phyloP scores from a whole-genome alignment of 1,284 basidiomycete species.

The Boletus sp. region DNA sequence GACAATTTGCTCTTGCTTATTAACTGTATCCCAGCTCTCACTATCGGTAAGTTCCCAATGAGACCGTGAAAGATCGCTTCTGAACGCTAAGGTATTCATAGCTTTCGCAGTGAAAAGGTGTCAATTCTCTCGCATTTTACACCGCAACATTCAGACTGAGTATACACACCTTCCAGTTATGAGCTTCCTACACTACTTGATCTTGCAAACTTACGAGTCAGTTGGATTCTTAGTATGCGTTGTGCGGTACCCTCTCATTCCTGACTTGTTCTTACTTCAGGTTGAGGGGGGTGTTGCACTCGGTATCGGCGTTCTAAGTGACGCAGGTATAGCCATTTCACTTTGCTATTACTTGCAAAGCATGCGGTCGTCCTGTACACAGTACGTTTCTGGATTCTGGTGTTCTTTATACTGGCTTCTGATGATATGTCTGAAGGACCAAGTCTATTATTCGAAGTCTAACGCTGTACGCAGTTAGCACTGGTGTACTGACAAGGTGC shows the following conservation, averaged over 20 bases:
- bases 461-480: conserved; percentile 46
- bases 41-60: conserved; percentile 15
- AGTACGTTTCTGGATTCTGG: conserved; percentile 14
- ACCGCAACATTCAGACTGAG: conserved; percentile 21
- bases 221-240: background rate
- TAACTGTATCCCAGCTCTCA: conserved; percentile 10
- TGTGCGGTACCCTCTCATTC: background rate
- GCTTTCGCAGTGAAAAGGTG: conserved; percentile 48
- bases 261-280: conserved; percentile 24
- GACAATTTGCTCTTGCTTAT: background rate
- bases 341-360: conserved; percentile 51
- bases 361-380: conserved; percentile 41
- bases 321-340: conserved; percentile 44
- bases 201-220: conserved; percentile 19
- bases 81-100: conserved; percentile 16
- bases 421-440: conserved; percentile 36
- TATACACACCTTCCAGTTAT: conserved; percentile 8
- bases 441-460: conserved; percentile 55
- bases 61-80: background rate
- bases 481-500: conserved; percentile 58
- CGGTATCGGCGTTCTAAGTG: conserved; percentile 43
- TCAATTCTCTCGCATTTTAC: conserved; percentile 12
- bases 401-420: background rate
- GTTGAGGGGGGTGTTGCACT: conserved; percentile 42
- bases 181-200: conserved; percentile 9